Evolutionary conservation across 164 flowering plant species (phyloP).

Genomic region (Berberis vulgaris): DNA sequence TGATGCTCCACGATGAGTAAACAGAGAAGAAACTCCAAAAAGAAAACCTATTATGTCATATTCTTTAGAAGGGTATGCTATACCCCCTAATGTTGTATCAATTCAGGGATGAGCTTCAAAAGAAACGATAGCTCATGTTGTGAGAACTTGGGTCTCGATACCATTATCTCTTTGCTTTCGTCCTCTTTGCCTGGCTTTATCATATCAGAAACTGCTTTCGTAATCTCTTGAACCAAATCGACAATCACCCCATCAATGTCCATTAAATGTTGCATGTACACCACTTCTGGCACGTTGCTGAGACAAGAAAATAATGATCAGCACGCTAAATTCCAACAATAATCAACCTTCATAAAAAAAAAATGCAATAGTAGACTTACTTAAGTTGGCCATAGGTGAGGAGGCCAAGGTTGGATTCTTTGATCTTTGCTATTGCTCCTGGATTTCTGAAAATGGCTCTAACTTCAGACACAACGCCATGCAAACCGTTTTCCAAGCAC

Average conservation of each 20-base stretch:
- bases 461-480: slow-evolving; percentile 88
- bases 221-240: slow-evolving; percentile 67
- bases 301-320: background rate
- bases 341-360: too few relatives aligned
- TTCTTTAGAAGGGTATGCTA: background rate
- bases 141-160: slow-evolving; percentile 33
- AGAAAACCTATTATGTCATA: too few relatives aligned
- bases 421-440: slow-evolving; percentile 53
- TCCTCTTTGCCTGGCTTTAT: background rate
- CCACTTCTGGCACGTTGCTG: slow-evolving; percentile 89
- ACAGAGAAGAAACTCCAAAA: too few relatives aligned
- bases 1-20: too few relatives aligned
- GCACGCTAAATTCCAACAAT: background rate
- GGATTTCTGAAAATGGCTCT: slow-evolving; percentile 72
- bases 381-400: slow-evolving; percentile 79
- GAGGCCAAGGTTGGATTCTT: slow-evolving; percentile 64
- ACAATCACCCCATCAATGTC: slow-evolving; percentile 93
- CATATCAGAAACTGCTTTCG: slow-evolving; percentile 7
- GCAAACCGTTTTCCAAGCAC: slow-evolving; percentile 59
- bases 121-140: slow-evolving; percentile 65
- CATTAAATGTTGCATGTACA: slow-evolving; percentile 88
- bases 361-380: slow-evolving; percentile 29
- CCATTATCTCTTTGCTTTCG: background rate
- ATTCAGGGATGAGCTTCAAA: slow-evolving; percentile 74
- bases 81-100: slow-evolving; percentile 34